Percentiles rank a stretch among this genome's conserved stretches.
phyloP scores from a whole-genome alignment of 2,329 filamentous ascomycete genomes.

The Ambrosiella beaveri region DNA sequence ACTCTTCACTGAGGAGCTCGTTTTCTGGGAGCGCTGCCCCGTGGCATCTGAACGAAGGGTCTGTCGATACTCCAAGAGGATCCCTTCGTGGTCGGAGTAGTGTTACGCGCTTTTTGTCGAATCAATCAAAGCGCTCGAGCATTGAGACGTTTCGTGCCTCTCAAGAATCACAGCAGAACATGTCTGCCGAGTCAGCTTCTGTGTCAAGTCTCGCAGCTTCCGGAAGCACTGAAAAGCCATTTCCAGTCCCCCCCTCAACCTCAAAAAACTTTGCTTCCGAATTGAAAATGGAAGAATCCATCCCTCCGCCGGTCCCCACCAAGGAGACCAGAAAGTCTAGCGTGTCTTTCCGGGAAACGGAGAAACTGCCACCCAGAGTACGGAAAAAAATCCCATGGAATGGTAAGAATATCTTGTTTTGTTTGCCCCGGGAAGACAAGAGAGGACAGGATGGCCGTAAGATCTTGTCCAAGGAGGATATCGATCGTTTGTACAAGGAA shows the following conservation, averaged over 20 bases:
- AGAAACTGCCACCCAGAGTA: slow-evolving; percentile 33
- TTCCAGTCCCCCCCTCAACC: slow-evolving; percentile 3
- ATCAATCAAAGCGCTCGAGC: slow-evolving; percentile 32
- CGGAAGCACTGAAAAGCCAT: slow-evolving; percentile 8
- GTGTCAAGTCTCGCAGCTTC: neutral
- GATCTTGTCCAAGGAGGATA: slow-evolving; percentile 38
- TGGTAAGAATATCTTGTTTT: slow-evolving; percentile 56
- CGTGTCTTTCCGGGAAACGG: slow-evolving; percentile 19
- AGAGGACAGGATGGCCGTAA: slow-evolving; percentile 38
- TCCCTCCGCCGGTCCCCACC: slow-evolving; percentile 21
- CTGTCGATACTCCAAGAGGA: slow-evolving; percentile 28
- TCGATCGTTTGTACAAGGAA: slow-evolving; percentile 42
- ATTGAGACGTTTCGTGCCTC: slow-evolving; percentile 32
- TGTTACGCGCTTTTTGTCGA: slow-evolving; percentile 9
- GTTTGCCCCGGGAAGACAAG: slow-evolving; percentile 49
- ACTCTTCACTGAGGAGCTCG: slow-evolving; percentile 56
- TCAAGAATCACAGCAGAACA: slow-evolving; percentile 9
- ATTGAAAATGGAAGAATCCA: slow-evolving; percentile 13
- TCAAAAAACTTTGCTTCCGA: neutral
- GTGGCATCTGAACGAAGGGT: slow-evolving; percentile 23
- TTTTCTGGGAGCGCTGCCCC: slow-evolving; percentile 36
- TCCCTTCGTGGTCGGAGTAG: slow-evolving; percentile 3
- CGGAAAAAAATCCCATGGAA: slow-evolving; percentile 62
- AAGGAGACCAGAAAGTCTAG: slow-evolving; percentile 18
- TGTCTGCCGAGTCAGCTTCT: slow-evolving; percentile 9